Percentiles rank a stretch among this genome's conserved stretches.
These are phyloP conservation scores for Rachicladosporium sp. DNA, from an alignment of 2,329 filamentous ascomycete species.

Conservation along the genomic window DNA sequence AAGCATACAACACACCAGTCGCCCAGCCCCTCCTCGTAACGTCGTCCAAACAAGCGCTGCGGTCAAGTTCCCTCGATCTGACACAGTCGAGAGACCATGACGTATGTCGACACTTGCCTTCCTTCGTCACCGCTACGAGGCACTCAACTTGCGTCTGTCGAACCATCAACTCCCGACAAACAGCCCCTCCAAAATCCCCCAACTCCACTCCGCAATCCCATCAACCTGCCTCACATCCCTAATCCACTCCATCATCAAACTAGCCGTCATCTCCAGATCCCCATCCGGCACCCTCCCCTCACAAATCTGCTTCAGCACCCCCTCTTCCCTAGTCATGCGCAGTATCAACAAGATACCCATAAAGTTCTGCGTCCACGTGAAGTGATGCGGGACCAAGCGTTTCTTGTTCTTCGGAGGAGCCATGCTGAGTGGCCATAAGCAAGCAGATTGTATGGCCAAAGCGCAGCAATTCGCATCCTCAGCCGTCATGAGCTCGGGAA, in stretches of 20 bases:
- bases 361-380: constrained; percentile 52
- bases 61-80: too few relatives aligned
- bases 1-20: too few relatives aligned
- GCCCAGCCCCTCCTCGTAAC: too few relatives aligned
- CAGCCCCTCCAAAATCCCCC: constrained; percentile 38
- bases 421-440: constrained; percentile 49
- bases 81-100: too few relatives aligned
- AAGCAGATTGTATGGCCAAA: constrained; percentile 44
- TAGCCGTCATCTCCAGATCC: constrained; percentile 40
- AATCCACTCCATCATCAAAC: constrained; percentile 48
- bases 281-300: constrained; percentile 33
- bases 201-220: constrained; percentile 44
- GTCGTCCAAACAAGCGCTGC: too few relatives aligned
- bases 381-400: constrained; percentile 45
- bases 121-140: too few relatives aligned
- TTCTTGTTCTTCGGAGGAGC: constrained; percentile 46
- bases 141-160: too few relatives aligned
- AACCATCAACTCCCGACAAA: constrained; percentile 14
- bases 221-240: constrained; percentile 44
- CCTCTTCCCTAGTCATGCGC: constrained; percentile 41
- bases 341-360: constrained; percentile 46
- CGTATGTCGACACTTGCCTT: too few relatives aligned
- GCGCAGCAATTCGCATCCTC: constrained; percentile 45
- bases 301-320: constrained; percentile 39
- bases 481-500: constrained; percentile 40